Conservation (phyloP, 345 rosid genomes). For the Reutealis trisperma region DNA sequence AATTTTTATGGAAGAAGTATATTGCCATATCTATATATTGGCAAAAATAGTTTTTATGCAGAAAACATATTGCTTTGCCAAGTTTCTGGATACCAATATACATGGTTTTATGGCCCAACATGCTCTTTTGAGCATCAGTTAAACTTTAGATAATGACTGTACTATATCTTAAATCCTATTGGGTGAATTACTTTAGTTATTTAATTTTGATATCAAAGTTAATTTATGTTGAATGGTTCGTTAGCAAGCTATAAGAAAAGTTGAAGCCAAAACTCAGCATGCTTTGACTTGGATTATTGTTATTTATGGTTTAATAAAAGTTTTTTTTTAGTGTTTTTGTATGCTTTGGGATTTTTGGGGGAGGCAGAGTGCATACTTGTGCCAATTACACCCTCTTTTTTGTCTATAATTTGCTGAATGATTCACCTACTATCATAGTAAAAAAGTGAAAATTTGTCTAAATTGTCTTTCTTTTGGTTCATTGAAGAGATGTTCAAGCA, state of each 20-base stretch:
- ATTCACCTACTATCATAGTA: neutral
- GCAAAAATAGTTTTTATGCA: neutral
- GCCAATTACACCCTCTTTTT: neutral
- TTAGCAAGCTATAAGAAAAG: neutral
- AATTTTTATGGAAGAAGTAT: neutral
- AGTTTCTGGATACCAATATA: neutral
- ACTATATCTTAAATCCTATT: neutral
- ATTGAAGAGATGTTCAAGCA: conserved; percentile 93
- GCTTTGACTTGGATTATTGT: neutral
- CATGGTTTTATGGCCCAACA: neutral
- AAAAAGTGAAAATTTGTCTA: conserved; percentile 7
- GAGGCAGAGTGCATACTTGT: neutral
- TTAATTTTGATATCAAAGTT: neutral
- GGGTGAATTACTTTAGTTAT: neutral
- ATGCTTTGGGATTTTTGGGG: neutral
- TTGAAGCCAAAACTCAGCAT: neutral
- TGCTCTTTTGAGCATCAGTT: neutral
- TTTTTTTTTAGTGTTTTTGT: neutral
- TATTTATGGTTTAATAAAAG: neutral
- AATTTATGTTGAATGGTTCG: neutral
- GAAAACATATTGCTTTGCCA: neutral
- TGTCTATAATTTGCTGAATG: neutral
- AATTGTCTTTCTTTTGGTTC: conserved; percentile 30
- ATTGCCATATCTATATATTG: neutral
- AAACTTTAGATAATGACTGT: neutral